Conservation (phyloP, 306 rosid species). For the apple (Malus domestica) region DNA sequence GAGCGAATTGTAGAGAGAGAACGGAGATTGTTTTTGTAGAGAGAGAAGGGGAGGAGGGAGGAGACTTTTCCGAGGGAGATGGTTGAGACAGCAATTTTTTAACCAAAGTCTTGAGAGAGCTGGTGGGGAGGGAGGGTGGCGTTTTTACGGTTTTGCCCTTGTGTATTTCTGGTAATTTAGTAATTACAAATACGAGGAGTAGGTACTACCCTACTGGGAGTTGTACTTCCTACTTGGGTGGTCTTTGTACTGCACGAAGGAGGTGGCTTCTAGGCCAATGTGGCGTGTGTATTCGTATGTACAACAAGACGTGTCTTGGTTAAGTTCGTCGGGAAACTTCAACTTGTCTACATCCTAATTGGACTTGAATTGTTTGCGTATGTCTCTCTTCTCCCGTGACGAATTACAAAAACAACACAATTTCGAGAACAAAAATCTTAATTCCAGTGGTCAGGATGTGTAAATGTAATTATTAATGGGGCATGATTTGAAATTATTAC, state of each 20-base stretch:
- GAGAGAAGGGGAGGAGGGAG: not conserved
- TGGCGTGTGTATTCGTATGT: not conserved
- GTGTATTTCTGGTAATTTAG: not conserved
- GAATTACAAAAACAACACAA: too few relatives aligned
- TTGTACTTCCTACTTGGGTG: slow-evolving; percentile 5
- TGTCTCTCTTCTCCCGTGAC: not conserved
- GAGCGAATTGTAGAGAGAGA: not conserved
- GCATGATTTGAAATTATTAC: too few relatives aligned
- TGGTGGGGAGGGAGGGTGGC: slow-evolving; percentile 1
- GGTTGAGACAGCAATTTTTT: slow-evolving; percentile 30
- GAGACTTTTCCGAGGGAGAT: slow-evolving; percentile 29
- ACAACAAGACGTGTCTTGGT: not conserved
- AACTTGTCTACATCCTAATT: not conserved
- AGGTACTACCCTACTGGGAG: not conserved
- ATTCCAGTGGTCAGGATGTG: too few relatives aligned
- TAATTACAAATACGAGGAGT: not conserved
- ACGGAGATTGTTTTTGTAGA: not conserved
- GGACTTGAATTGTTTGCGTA: not conserved
- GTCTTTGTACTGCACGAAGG: slow-evolving; percentile 8
- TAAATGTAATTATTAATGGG: too few relatives aligned
- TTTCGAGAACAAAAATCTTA: too few relatives aligned
- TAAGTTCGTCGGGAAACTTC: not conserved
- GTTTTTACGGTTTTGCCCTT: slow-evolving; percentile 19
- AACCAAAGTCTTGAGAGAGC: slow-evolving; percentile 13
- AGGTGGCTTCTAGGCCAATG: not conserved